A percentile compares a stretch with the other conserved stretches of the same genome.
These are phyloP conservation scores for Nemania diffusa DNA, from an alignment of 2,329 filamentous ascomycete species.

Conservation along the genomic window DNA sequence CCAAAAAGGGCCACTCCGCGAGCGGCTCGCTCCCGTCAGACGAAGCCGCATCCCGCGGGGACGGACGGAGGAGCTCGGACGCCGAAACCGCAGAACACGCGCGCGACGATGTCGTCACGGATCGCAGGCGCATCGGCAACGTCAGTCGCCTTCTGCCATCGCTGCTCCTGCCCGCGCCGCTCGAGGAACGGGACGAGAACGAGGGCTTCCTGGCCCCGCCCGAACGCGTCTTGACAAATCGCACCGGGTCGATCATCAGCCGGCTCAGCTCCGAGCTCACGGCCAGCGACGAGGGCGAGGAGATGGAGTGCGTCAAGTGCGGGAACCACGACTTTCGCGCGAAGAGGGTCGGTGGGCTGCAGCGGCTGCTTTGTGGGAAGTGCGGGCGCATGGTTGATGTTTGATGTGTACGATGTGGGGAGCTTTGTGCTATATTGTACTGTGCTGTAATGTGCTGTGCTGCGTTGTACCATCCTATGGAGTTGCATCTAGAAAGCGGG, in stretches of 20 bases:
- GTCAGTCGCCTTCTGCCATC: slow-evolving; percentile 23
- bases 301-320: slow-evolving; percentile 67
- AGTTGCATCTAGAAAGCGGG: not conserved
- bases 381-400: slow-evolving; percentile 55
- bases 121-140: slow-evolving; percentile 42
- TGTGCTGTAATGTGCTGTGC: not conserved
- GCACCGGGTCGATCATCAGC: slow-evolving; percentile 60
- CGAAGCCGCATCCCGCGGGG: slow-evolving; percentile 18
- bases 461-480: not conserved
- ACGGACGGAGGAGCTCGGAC: slow-evolving; percentile 39
- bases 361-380: slow-evolving; percentile 69
- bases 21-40: slow-evolving; percentile 34
- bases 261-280: slow-evolving; percentile 67
- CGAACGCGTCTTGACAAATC: slow-evolving; percentile 18
- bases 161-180: too few species aligned
- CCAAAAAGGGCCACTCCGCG: slow-evolving; percentile 32
- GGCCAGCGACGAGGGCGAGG: slow-evolving; percentile 55
- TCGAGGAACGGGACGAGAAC: slow-evolving; percentile 33
- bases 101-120: slow-evolving; percentile 6
- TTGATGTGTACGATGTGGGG: slow-evolving; percentile 2
- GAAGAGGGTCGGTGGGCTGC: slow-evolving; percentile 63
- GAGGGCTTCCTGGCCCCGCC: slow-evolving; percentile 35
- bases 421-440: not conserved
- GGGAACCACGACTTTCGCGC: slow-evolving; percentile 71
- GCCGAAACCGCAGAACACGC: slow-evolving; percentile 13